These are phyloP conservation scores for Malania oleifera DNA, from an alignment of 164 flowering plant genomes.

Conservation along the genomic window DNA sequence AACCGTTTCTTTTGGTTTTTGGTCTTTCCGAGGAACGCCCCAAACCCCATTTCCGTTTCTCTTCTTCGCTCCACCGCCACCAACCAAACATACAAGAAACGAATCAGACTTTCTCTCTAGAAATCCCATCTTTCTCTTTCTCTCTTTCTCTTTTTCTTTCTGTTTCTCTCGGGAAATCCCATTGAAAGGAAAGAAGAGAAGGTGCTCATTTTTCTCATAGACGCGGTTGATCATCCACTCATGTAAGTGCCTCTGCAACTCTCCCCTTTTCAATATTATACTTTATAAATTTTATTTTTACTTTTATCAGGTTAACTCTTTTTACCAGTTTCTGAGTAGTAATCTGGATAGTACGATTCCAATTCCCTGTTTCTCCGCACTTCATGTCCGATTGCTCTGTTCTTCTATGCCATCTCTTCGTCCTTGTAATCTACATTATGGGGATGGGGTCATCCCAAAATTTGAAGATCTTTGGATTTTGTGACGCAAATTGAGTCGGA, in stretches of 20 bases:
- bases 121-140: background rate
- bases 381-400: too few species aligned
- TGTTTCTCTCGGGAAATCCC: background rate
- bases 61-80: slow-evolving; percentile 1
- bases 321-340: background rate
- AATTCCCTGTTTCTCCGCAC: too few species aligned
- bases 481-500: too few species aligned
- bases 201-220: too few species aligned
- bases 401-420: too few species aligned
- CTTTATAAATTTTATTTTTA: background rate
- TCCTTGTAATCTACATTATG: too few species aligned
- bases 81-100: background rate
- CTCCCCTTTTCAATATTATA: slow-evolving; percentile 1
- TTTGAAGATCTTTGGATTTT: too few species aligned
- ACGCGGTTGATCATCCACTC: background rate
- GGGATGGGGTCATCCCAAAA: too few species aligned
- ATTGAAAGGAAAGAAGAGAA: background rate
- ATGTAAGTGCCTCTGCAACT: slow-evolving; percentile 12
- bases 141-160: background rate
- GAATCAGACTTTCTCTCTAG: background rate
- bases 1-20: slow-evolving; percentile 1
- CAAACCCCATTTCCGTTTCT: background rate
- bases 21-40: slow-evolving; percentile 13
- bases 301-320: too few species aligned
- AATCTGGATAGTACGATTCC: slow-evolving; percentile 2